Conservation (phyloP, 768 basidiomycete species). For the Lentinula edodes region DNA sequence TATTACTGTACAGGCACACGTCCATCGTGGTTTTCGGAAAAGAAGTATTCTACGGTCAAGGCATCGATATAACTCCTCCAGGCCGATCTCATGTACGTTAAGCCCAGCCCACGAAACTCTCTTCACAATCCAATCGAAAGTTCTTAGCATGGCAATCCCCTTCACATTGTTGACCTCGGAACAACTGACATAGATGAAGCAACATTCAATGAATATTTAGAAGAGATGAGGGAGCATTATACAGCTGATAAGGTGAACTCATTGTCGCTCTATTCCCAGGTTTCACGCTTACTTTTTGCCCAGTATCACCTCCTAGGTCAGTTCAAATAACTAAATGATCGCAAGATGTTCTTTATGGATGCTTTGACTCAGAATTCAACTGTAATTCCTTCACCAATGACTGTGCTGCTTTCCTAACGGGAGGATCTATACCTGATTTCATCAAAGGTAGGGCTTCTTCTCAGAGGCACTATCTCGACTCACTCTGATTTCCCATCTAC, state of each 20-base stretch:
- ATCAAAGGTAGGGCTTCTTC: conserved; percentile 60
- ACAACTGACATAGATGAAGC: conserved; percentile 76
- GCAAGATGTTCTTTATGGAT: background rate
- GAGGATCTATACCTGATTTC: conserved; percentile 71
- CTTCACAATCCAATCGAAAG: background rate
- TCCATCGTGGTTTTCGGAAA: conserved; percentile 83
- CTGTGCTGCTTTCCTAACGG: conserved; percentile 81
- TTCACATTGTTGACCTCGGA: conserved; percentile 70
- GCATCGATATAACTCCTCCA: conserved; percentile 65
- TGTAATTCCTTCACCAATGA: conserved; percentile 95
- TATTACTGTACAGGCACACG: conserved; percentile 59
- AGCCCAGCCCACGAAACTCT: background rate
- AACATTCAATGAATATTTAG: conserved; percentile 81
- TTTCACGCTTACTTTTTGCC: background rate
- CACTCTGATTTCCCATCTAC: background rate
- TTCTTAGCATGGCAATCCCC: conserved; percentile 66
- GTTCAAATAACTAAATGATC: background rate
- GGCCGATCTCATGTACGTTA: conserved; percentile 76
- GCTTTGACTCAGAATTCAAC: conserved; percentile 65
- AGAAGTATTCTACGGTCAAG: conserved; percentile 89
- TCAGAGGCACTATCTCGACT: background rate
- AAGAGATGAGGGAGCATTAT: conserved; percentile 71
- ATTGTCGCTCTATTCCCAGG: background rate
- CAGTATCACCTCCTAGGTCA: conserved; percentile 85
- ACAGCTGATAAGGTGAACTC: conserved; percentile 78